phyloP scores from a whole-genome alignment of 2,329 filamentous ascomycete genomes.

The Neoascochyta sp. region DNA sequence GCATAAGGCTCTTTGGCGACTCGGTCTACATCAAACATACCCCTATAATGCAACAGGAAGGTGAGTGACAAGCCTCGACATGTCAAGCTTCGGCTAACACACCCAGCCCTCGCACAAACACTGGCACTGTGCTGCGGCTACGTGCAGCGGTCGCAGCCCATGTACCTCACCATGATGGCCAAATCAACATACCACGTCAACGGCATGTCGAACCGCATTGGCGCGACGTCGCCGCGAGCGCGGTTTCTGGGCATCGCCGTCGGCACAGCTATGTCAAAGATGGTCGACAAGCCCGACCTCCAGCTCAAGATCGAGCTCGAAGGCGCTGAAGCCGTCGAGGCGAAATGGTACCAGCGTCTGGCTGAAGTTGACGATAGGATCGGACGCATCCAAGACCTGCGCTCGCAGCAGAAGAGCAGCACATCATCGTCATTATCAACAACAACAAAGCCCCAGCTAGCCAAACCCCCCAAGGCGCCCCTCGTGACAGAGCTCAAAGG shows the following conservation, averaged over 20 bases:
- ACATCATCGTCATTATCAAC: too few species aligned
- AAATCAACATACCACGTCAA: conserved; percentile 71
- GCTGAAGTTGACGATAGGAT: conserved; percentile 59
- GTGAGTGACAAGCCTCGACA: conserved; percentile 42
- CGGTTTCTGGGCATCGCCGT: conserved; percentile 86
- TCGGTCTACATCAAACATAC: conserved; percentile 82
- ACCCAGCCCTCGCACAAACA: conserved; percentile 71
- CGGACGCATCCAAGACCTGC: conserved; percentile 43
- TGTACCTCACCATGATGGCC: conserved; percentile 65
- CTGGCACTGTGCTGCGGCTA: conserved; percentile 75
- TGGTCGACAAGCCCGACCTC: conserved; percentile 65
- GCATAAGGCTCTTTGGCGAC: conserved; percentile 74
- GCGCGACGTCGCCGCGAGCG: conserved; percentile 68
- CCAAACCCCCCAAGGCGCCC: conserved; percentile 9
- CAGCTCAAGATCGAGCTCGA: conserved; percentile 80
- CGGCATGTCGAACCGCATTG: conserved; percentile 79
- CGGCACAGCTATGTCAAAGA: conserved; percentile 65
- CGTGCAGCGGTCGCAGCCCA: conserved; percentile 61
- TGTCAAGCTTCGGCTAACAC: conserved; percentile 14
- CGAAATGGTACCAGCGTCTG: conserved; percentile 69
- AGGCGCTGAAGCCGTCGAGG: conserved; percentile 70
- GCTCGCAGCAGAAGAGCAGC: conserved; percentile 3
- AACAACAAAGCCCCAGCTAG: conserved; percentile 8
- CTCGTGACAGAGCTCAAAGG: conserved; percentile 25
- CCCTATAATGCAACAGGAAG: conserved; percentile 83